Percentiles rank a stretch among this genome's conserved stretches.
These are phyloP conservation scores for Dentipellis fragilis DNA, from an alignment of 768 basidiomycete species.

Conservation along the genomic window DNA sequence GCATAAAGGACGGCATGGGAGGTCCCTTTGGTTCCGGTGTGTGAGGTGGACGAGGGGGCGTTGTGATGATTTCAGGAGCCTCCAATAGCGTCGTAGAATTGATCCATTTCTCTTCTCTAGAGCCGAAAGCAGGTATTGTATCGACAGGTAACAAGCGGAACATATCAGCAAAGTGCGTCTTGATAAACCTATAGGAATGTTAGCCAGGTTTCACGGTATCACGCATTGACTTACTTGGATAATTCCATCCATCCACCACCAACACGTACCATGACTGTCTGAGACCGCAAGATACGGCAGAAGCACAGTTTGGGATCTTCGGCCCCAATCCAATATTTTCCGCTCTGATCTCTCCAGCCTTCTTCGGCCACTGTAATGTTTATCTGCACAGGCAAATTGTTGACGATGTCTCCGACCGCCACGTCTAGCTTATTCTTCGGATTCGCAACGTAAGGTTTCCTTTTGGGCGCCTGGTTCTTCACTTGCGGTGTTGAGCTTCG, in stretches of 20 bases:
- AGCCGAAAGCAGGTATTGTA: slow-evolving; percentile 33
- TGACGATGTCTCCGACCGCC: slow-evolving; percentile 87
- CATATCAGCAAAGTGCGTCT: slow-evolving; percentile 76
- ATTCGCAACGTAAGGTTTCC: slow-evolving; percentile 75
- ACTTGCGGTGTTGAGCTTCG: slow-evolving; percentile 37
- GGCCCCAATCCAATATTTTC: slow-evolving; percentile 94
- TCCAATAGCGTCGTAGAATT: slow-evolving; percentile 66
- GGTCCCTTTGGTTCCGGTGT: slow-evolving; percentile 60
- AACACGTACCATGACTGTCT: slow-evolving; percentile 93
- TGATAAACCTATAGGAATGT: slow-evolving; percentile 45
- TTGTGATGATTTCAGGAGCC: slow-evolving; percentile 30
- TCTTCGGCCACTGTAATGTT: slow-evolving; percentile 74
- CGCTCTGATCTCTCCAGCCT: slow-evolving; percentile 87
- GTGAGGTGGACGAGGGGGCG: slow-evolving; percentile 33
- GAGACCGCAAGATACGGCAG: slow-evolving; percentile 82
- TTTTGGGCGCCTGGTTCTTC: slow-evolving; percentile 26
- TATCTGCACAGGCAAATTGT: slow-evolving; percentile 77
- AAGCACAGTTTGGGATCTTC: slow-evolving; percentile 86
- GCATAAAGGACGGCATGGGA: slow-evolving; percentile 55
- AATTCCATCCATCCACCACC: slow-evolving; percentile 93
- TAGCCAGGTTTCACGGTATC: background rate
- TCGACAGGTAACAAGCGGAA: slow-evolving; percentile 59
- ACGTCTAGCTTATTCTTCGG: slow-evolving; percentile 89
- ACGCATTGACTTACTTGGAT: slow-evolving; percentile 54
- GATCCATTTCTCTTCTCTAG: slow-evolving; percentile 73